Evolutionary conservation across 225 moss, liverwort and hornwort genomes (phyloP).

Genomic region (Pseudoscleropodium purum): DNA sequence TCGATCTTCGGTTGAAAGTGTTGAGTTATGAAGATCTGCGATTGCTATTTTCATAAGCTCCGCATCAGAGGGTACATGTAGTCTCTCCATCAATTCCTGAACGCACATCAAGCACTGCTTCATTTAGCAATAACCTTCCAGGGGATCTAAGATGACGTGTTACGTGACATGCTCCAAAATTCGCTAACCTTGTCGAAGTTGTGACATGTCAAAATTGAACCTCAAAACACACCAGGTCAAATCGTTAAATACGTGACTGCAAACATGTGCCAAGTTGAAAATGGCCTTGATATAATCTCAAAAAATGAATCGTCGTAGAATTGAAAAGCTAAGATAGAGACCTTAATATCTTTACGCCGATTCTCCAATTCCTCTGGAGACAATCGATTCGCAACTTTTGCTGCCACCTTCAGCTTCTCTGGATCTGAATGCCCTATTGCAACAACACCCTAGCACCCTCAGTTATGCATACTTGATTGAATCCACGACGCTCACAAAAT

Average conservation of each 20-base stretch:
- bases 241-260: neutral
- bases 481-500: neutral
- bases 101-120: neutral
- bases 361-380: slow-evolving; percentile 65
- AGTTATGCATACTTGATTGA: neutral
- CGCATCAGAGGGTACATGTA: slow-evolving; percentile 84
- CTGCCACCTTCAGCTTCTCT: slow-evolving; percentile 73
- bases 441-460: neutral
- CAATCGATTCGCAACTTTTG: slow-evolving; percentile 58
- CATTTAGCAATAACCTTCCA: neutral
- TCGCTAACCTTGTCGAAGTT: neutral
- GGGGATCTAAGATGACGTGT: neutral
- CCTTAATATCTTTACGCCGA: slow-evolving; percentile 79
- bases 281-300: neutral
- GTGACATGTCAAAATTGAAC: neutral
- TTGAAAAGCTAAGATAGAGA: neutral
- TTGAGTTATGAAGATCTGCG: slow-evolving; percentile 71
- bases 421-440: slow-evolving; percentile 85
- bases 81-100: slow-evolving; percentile 81
- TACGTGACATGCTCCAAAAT: neutral
- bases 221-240: neutral
- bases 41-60: slow-evolving; percentile 95
- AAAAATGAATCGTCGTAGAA: neutral
- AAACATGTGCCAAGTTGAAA: neutral
- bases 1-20: slow-evolving; percentile 59